Conservation (phyloP, 805 yeast genomes). For the Ogataea degrootiae region DNA sequence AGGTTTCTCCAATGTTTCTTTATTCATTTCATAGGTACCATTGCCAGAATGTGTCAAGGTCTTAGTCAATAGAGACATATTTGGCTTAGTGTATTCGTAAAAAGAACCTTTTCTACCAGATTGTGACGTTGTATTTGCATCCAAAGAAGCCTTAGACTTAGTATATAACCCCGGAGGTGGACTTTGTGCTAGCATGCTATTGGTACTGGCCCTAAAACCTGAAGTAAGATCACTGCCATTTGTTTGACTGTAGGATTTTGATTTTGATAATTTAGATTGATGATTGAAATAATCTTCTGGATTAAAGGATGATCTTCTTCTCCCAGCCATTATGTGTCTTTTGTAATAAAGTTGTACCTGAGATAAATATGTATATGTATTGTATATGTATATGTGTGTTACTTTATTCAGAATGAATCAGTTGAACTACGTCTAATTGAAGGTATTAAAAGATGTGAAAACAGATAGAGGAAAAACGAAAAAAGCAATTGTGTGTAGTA, state of each 20-base stretch:
- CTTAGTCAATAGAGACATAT: conserved; percentile 5
- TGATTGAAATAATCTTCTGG: background rate
- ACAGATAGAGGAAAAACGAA: background rate
- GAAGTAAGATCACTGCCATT: no score
- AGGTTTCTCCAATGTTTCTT: conserved; percentile 4
- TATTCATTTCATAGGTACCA: conserved; percentile 8
- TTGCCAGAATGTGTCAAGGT: conserved; percentile 24
- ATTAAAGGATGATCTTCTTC: background rate
- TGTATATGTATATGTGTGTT: background rate
- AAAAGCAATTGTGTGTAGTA: background rate
- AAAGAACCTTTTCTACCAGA: background rate
- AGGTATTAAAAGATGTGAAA: background rate
- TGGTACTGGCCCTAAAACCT: no score
- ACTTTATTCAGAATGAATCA: background rate
- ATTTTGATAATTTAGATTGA: background rate
- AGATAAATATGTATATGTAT: background rate
- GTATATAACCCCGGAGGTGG: background rate
- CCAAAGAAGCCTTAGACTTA: background rate
- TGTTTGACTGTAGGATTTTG: background rate
- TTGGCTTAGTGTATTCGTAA: background rate
- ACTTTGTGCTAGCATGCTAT: background rate
- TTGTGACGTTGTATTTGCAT: background rate
- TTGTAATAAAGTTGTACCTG: background rate
- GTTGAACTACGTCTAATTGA: background rate
- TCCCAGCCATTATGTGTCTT: background rate